Evolutionary conservation across 345 rosid genomes (phyloP).

Genomic region (Trapa incisa): DNA sequence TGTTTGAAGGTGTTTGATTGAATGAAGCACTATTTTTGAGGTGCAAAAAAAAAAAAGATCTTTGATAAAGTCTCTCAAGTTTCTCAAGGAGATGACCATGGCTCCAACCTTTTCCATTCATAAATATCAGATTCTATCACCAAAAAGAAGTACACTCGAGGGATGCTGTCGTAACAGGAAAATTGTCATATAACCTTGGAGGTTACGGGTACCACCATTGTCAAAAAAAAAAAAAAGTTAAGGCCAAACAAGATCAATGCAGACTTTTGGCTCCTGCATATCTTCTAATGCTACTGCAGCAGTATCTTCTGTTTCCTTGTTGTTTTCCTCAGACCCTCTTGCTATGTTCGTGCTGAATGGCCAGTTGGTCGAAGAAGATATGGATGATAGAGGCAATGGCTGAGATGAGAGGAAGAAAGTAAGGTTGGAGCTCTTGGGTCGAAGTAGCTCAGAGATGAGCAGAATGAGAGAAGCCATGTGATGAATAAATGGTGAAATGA

Average conservation of each 20-base stretch:
- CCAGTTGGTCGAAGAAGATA: background rate
- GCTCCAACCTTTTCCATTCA: background rate
- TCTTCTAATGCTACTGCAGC: background rate
- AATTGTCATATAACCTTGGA: background rate
- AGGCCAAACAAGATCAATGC: conserved; percentile 10
- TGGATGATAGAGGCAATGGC: background rate
- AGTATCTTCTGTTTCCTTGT: background rate
- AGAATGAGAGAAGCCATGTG: conserved; percentile 12
- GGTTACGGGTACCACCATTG: background rate
- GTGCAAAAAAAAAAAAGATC: too few species aligned
- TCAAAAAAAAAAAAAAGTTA: background rate
- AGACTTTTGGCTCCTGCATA: conserved; percentile 7
- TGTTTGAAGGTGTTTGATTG: too few species aligned
- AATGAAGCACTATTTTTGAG: too few species aligned
- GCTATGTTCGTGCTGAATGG: background rate
- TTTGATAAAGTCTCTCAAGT: too few species aligned
- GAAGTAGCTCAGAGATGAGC: conserved; percentile 10
- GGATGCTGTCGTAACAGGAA: background rate
- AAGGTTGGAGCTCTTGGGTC: background rate
- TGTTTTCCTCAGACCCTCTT: background rate
- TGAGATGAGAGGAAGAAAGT: conserved; percentile 6
- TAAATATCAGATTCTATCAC: background rate
- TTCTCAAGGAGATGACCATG: background rate
- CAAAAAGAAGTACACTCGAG: background rate
- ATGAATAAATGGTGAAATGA: background rate